phyloP scores from a whole-genome alignment of 768 basidiomycete species.

The Collybiopsis luxurians region DNA sequence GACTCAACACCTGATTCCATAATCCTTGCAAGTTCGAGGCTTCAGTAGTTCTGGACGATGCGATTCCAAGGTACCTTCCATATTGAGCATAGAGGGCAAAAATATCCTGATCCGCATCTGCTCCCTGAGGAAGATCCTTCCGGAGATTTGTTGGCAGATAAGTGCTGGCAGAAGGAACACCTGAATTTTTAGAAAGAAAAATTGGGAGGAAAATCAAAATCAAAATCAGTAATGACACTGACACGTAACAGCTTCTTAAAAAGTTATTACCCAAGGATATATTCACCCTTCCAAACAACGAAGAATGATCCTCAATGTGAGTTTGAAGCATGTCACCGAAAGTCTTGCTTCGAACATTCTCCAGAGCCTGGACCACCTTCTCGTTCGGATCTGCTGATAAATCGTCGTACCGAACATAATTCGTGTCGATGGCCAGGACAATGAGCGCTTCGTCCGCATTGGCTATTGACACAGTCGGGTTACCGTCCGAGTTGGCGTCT shows the following conservation, averaged over 20 bases:
- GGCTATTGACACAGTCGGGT: not conserved
- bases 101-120: constrained; percentile 10
- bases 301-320: constrained; percentile 8
- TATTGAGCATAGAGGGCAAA: constrained; percentile 9
- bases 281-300: constrained; percentile 7
- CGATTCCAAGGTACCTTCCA: constrained; percentile 9
- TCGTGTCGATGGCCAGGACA: constrained; percentile 11
- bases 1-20: constrained; percentile 12
- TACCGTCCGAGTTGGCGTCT: not conserved
- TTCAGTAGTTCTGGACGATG: constrained; percentile 7
- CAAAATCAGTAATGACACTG: not conserved
- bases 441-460: constrained; percentile 8
- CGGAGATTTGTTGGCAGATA: constrained; percentile 6
- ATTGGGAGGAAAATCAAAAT: not conserved
- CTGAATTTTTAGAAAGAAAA: not conserved
- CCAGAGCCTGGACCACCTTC: not conserved
- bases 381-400: constrained; percentile 6
- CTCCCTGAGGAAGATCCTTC: constrained; percentile 1
- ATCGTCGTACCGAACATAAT: constrained; percentile 11
- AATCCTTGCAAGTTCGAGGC: constrained; percentile 12
- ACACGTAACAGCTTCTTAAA: not conserved
- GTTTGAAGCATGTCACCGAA: constrained; percentile 2
- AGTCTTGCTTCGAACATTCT: constrained; percentile 3
- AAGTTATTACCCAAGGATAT: constrained; percentile 7
- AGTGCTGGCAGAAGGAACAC: constrained; percentile 1